Evolutionary conservation across 1,284 basidiomycete species (phyloP), one percentile per base, ranked within the genome.

Genomic region (Amanita bisporigera): DNA sequence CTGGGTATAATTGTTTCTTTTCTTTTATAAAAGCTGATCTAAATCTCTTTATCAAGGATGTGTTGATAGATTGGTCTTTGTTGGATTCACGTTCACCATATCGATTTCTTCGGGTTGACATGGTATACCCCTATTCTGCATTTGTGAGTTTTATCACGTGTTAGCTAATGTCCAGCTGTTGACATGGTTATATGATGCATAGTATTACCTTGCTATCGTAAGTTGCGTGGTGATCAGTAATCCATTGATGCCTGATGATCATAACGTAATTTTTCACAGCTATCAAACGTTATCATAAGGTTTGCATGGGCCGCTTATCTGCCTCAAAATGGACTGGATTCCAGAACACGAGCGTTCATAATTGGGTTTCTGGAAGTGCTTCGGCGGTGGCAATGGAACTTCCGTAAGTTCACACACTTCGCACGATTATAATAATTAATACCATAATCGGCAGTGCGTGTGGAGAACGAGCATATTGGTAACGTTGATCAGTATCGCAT

Each of bases 321-420:
- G 50, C 90, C 93, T 5, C 71, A 74, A 17, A 71, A 79, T 0
- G 84, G 85, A 0, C 84, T 86, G 1, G 82, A 83, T 71, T 79
- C 86, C 63, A 83, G 86, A 61, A 64, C 92, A 29, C 85, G 92
- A 24, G 82, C 87, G 0, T 96, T 94, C 78, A 82, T 95, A 63
- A 88, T 84, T 10, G 94, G 86, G 0, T 73, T 91, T 63, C 76
- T 94, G 40, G 96, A 98, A 76, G 88, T 96, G 82, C 74, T 95
- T 3, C 83, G 96, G 40, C 86, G 96, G 61, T 90, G 89, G 81
- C 93, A 93, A 72, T 98, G 96, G 96, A 98, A 98, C 79, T 94
- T 97, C 76, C 92, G 94, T 95, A 68, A 75, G 90, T 79, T 17
- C 19, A 47, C 19, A 59, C 58, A 17, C 36, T 21, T 59, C 60